Percentiles rank a stretch among this genome's conserved stretches.
phyloP scores from a whole-genome alignment of 2,329 filamentous ascomycete species.

The Neospermospora avenae region DNA sequence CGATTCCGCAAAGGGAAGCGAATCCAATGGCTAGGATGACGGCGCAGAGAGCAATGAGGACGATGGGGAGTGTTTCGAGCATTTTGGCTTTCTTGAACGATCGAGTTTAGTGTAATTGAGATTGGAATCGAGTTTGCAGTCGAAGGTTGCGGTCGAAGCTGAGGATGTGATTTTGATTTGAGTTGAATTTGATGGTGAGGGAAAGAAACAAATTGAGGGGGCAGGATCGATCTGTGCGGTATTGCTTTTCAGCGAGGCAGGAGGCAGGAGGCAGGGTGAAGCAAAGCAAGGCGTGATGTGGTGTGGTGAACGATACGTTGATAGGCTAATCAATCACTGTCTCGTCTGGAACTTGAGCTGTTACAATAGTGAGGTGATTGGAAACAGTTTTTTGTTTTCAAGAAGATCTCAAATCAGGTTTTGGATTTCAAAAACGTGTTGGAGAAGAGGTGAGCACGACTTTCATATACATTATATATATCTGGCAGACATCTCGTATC shows the following conservation, averaged over 20 bases:
- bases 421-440: background rate
- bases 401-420: background rate
- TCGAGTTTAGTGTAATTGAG: background rate
- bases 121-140: background rate
- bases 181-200: too few species aligned
- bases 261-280: background rate
- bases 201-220: too few species aligned
- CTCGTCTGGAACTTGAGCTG: background rate
- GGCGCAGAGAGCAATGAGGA: conserved; percentile 12
- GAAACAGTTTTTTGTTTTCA: background rate
- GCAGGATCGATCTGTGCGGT: too few species aligned
- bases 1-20: conserved; percentile 10
- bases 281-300: background rate
- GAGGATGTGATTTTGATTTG: background rate
- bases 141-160: background rate
- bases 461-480: background rate
- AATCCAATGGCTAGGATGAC: conserved; percentile 15
- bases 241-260: background rate
- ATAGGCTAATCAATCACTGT: background rate
- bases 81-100: conserved; percentile 25
- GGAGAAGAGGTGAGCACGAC: too few species aligned
- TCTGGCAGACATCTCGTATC: background rate
- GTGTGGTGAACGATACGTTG: background rate
- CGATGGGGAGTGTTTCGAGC: conserved; percentile 15
- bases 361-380: too few species aligned